phyloP scores from a whole-genome alignment of 2,329 filamentous ascomycete species.

The Apiospora koreana region DNA sequence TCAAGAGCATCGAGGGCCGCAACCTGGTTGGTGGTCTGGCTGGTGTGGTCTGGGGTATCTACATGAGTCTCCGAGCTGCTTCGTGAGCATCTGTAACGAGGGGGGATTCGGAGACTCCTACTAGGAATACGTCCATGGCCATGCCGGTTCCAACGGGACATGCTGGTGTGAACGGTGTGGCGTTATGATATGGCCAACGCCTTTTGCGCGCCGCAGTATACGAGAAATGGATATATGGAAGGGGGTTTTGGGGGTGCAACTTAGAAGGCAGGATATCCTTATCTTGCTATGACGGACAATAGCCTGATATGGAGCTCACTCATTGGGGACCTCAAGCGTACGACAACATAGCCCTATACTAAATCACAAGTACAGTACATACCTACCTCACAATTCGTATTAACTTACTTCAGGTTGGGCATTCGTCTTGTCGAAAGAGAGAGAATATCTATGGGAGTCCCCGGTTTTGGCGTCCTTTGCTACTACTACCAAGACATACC shows the following conservation, averaged over 20 bases:
- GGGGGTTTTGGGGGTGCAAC: not conserved
- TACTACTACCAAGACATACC: no score
- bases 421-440: no score
- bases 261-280: not conserved
- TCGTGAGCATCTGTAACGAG: not conserved
- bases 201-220: not conserved
- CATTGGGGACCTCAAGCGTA: no score
- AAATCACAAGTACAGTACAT: no score
- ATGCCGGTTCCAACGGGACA: not conserved
- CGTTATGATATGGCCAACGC: not conserved
- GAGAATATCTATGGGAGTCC: no score
- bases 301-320: no score
- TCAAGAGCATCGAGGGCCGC: slow-evolving; percentile 70
- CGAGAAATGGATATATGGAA: not conserved
- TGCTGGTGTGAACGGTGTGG: not conserved
- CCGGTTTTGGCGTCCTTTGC: no score
- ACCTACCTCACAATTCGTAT: no score
- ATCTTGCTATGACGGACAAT: no score
- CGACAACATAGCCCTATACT: no score
- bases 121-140: not conserved
- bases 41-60: slow-evolving; percentile 74
- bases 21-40: slow-evolving; percentile 72
- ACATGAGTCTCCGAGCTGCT: slow-evolving; percentile 59
- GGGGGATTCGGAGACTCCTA: not conserved
- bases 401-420: no score